Conservation (phyloP, 345 rosid genomes). For the Balakata baccata region DNA sequence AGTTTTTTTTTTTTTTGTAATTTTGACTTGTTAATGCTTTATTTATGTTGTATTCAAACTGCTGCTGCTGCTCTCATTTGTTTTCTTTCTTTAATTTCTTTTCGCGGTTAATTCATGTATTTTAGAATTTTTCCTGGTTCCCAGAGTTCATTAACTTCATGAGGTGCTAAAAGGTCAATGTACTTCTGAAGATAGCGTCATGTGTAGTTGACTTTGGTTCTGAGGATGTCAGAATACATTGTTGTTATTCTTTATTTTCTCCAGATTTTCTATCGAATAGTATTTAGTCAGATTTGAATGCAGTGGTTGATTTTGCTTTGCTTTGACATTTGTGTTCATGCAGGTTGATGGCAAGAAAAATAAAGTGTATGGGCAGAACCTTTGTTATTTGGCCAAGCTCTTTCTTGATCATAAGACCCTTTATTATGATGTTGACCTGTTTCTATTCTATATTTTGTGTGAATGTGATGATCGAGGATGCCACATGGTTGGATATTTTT, state of each 20-base stretch:
- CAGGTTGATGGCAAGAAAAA: slow-evolving; percentile 95
- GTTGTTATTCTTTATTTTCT: neutral
- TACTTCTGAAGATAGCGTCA: neutral
- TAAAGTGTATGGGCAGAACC: slow-evolving; percentile 98
- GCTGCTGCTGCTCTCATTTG: neutral
- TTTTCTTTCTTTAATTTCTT: neutral
- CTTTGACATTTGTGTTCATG: slow-evolving; percentile 12
- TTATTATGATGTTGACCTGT: slow-evolving; percentile 94
- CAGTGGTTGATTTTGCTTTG: slow-evolving; percentile 5
- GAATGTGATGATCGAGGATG: slow-evolving; percentile 99
- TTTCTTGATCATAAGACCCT: slow-evolving; percentile 99
- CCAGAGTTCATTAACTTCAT: neutral
- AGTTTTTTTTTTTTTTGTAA: neutral
- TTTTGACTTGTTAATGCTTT: neutral
- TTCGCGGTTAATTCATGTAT: neutral
- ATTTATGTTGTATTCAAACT: neutral
- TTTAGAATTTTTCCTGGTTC: neutral
- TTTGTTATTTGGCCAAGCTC: slow-evolving; percentile 92
- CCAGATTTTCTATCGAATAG: no score
- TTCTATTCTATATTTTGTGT: slow-evolving; percentile 83
- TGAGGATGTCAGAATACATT: no score
- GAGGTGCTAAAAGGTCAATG: neutral
- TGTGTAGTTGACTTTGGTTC: neutral
- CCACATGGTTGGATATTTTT: slow-evolving; percentile 99
- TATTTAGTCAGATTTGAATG: no score